Conservation (phyloP, 768 basidiomycete genomes). For the Tulasnella sp. region DNA sequence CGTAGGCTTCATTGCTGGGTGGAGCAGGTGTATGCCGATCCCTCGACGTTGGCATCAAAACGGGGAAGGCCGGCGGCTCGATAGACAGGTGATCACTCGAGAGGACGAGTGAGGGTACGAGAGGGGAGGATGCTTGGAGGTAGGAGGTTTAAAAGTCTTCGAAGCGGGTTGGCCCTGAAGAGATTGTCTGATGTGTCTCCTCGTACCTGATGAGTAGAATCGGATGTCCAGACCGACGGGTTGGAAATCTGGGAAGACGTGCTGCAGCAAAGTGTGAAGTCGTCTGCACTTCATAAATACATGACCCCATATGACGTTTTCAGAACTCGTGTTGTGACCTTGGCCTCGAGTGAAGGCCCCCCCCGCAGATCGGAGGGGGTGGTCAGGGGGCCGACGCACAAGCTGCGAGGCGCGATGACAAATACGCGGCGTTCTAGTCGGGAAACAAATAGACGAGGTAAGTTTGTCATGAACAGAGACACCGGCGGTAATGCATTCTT, state of each 20-base stretch:
- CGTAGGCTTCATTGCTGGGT: slow-evolving; percentile 31
- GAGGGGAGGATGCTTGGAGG: neutral
- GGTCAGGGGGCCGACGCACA: neutral
- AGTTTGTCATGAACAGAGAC: neutral
- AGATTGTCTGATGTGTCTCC: neutral
- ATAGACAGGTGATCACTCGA: no score
- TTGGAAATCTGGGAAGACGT: neutral
- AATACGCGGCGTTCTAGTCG: neutral
- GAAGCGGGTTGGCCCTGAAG: neutral
- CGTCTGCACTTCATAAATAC: neutral
- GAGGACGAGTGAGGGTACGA: neutral
- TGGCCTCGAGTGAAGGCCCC: neutral
- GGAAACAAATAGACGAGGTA: neutral
- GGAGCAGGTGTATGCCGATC: neutral
- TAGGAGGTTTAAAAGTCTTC: neutral
- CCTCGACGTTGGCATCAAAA: neutral
- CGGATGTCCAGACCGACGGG: neutral
- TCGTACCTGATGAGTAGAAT: neutral
- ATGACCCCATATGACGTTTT: neutral
- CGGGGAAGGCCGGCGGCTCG: no score
- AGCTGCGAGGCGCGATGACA: neutral
- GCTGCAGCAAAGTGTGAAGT: neutral
- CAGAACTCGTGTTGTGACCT: neutral
- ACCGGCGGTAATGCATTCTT: slow-evolving; percentile 33
- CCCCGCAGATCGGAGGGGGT: neutral